Evolutionary conservation across 2,329 filamentous ascomycete species (phyloP).

Genomic region (Xylaria hypoxylon): DNA sequence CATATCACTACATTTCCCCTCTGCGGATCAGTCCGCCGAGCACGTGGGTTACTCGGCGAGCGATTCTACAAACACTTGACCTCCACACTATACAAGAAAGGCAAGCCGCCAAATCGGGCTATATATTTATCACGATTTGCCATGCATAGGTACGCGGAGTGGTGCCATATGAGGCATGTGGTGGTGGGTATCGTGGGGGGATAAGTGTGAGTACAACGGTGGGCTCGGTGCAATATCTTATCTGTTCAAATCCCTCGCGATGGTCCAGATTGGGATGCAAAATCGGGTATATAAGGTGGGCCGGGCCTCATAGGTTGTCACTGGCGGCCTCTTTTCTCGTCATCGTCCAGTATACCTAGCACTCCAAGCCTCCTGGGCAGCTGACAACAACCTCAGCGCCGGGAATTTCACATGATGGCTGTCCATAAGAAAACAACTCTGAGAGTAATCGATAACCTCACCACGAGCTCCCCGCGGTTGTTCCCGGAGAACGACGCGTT

Average conservation of each 20-base stretch:
- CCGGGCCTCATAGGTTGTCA: constrained; percentile 7
- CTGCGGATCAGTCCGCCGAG: constrained; percentile 22
- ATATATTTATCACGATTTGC: constrained; percentile 19
- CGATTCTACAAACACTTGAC: constrained; percentile 19
- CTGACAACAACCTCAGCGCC: constrained; percentile 14
- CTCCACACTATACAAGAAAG: constrained; percentile 27
- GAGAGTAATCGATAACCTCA: constrained; percentile 6
- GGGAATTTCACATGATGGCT: constrained; percentile 17
- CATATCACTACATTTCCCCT: constrained; percentile 26
- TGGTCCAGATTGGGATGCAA: constrained; percentile 20
- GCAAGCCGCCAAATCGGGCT: constrained; percentile 24
- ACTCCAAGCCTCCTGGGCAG: constrained; percentile 19
- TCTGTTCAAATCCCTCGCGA: constrained; percentile 19
- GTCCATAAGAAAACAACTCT: constrained; percentile 8
- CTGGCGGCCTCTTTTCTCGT: constrained; percentile 20
- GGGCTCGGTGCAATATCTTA: constrained; percentile 22
- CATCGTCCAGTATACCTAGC: constrained; percentile 27
- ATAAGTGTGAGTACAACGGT: constrained; percentile 27
- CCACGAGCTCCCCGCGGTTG: constrained; percentile 4
- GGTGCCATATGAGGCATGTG: constrained; percentile 27
- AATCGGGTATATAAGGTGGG: constrained; percentile 32
- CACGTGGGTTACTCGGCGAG: constrained; percentile 32
- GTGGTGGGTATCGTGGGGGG: constrained; percentile 38
- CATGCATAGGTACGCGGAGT: constrained; percentile 30
- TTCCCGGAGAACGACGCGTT: constrained; percentile 83